phyloP scores from a whole-genome alignment of 2,329 filamentous ascomycete genomes.

The Thelonectria blattea region DNA sequence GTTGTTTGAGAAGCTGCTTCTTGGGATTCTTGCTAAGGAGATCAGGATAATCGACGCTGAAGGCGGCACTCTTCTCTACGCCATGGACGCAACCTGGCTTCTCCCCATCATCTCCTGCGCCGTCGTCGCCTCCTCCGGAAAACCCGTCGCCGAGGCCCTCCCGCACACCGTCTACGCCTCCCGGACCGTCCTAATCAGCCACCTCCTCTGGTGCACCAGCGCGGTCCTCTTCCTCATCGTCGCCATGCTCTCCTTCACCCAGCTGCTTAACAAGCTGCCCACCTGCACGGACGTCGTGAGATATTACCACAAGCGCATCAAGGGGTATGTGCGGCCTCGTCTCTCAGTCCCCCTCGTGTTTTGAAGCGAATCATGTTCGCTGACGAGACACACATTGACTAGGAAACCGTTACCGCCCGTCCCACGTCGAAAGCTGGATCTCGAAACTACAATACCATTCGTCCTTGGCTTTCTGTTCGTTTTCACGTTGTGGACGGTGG shows the following conservation, averaged over 20 bases:
- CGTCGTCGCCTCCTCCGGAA: slow-evolving; percentile 65
- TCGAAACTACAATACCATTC: too few relatives aligned
- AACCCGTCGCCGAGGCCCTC: slow-evolving; percentile 61
- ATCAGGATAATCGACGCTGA: neutral
- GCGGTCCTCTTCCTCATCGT: slow-evolving; percentile 58
- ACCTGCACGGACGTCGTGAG: too few relatives aligned
- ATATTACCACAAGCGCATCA: too few relatives aligned
- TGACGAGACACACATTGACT: too few relatives aligned
- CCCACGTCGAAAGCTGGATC: too few relatives aligned
- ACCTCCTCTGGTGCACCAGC: slow-evolving; percentile 67
- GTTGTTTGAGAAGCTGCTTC: neutral
- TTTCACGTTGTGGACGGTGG: too few relatives aligned
- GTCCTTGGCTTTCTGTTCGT: too few relatives aligned
- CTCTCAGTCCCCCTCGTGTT: too few relatives aligned
- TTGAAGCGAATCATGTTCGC: too few relatives aligned
- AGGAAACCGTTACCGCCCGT: too few relatives aligned
- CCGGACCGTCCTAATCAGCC: slow-evolving; percentile 62
- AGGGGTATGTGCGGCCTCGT: too few relatives aligned
- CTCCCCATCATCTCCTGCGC: slow-evolving; percentile 68
- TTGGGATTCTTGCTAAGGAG: neutral
- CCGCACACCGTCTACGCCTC: slow-evolving; percentile 56
- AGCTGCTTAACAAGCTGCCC: slow-evolving; percentile 64
- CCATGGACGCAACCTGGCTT: slow-evolving; percentile 56
- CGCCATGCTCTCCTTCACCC: slow-evolving; percentile 66
- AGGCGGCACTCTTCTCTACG: neutral